phyloP scores from a whole-genome alignment of 2,329 filamentous ascomycete species.

The Fusarium acutatum region DNA sequence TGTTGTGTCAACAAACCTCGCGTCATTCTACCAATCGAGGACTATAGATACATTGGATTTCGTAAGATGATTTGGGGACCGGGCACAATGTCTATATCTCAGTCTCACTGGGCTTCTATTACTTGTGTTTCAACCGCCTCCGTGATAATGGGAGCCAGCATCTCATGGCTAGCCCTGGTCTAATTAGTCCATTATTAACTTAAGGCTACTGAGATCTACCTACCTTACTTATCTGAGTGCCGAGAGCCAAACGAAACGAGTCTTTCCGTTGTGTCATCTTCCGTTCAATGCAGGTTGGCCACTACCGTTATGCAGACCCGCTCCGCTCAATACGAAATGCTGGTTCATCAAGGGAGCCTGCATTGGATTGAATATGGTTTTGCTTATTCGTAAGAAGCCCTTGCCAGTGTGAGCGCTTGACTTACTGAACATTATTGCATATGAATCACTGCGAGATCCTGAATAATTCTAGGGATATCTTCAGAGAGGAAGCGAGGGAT shows the following conservation, averaged over 20 bases:
- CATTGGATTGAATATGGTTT: not conserved
- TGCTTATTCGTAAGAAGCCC: not conserved
- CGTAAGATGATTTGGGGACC: not conserved
- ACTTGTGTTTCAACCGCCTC: not conserved
- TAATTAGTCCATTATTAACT: not conserved
- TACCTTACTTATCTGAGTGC: not conserved
- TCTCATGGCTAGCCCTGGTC: not conserved
- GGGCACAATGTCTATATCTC: not conserved
- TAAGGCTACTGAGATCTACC: not conserved
- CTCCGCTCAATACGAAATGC: constrained; percentile 5
- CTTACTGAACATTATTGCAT: not conserved
- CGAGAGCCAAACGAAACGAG: not conserved
- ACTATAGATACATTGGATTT: not conserved
- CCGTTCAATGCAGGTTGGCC: not conserved
- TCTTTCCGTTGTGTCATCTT: not conserved
- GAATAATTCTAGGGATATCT: not conserved
- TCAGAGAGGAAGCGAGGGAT: not conserved
- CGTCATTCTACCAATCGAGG: constrained; percentile 11
- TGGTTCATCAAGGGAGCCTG: not conserved
- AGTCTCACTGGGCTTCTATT: not conserved
- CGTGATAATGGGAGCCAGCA: not conserved
- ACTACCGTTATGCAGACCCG: not conserved
- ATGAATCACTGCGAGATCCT: not conserved
- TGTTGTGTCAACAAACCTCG: constrained; percentile 12
- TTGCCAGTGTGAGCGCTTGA: not conserved